Evolutionary conservation across 495 filamentous ascomycete genomes (phyloP), one percentile per base, ranked within the genome.

Genomic region (Penicillium odoratum): DNA sequence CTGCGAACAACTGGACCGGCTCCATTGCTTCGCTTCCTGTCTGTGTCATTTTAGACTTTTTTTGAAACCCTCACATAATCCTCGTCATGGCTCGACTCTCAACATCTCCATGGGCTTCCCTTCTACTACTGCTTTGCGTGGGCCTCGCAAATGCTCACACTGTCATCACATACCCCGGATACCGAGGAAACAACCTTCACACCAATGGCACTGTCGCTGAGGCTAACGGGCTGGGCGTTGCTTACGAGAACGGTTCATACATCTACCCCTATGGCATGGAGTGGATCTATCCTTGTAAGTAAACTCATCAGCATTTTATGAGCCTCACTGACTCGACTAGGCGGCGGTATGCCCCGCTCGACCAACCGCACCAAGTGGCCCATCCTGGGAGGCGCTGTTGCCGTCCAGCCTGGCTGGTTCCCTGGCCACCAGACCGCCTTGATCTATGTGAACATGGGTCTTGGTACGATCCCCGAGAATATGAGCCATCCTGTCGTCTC

Each of bases 201-300:
- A 88, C 87, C 46, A 95, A 91, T 71, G 83, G 83, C 5, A 83
- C 83, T 4, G 63, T 83, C 51, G 63, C 59, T 34, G 64, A 78
- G 46, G 34, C 74, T 11, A 54, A 77, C 53, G 75, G 82, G 43
- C 65, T 83, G 33, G 76, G 76, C 61, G 65, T 76, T 0, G 80
- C 78, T n/a, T 70, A 66, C 29, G 59, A 55, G 48, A 81, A 78
- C 51, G 71, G 68, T 42, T 73, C 75, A 26, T 57, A 64, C 44
- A 67, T 74, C 6, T 95, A 83, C 67, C 93, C 92, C 4, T 96
- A 90, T 64, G 94, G 95, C 74, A 93, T 96, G 91, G 89, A 97
- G 77, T 98, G 94, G 93, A 86, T 88, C 72, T 99, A 97, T 80
- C 94, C 95, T 74, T 99, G 94, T 98, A 77, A 79, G 90, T 49